Base-by-base conservation (phyloP, 2,329 filamentous ascomycete genomes). In the Byssochlamys sp. region DNA sequence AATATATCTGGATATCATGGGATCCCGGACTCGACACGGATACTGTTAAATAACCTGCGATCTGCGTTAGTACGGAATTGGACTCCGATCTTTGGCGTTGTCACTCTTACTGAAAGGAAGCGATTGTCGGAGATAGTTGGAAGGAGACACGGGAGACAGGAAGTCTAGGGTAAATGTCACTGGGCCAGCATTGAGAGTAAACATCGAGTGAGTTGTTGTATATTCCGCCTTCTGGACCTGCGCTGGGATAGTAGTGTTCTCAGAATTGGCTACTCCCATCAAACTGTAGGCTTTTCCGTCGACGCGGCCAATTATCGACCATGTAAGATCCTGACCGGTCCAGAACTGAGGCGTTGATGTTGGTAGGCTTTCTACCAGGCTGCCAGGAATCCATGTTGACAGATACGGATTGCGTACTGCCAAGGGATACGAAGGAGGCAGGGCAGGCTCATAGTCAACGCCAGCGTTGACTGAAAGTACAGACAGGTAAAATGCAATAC, bases 371-470 rank as follows among this genome's bases (percentile, higher is more conserved):
- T 70, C 60, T 6, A 72, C 67, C 52, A 70, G 67, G 57, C 72
- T 67, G 50, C 74, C 71, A 12, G 75, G 75, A 60, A 78, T 70
- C 76, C 76, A 78, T 63, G 71, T 64, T 54, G 73, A 76, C 14
- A 76, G 66, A 59, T 76, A 77, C 35, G 74, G 74, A 58, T 72
- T 76, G 39, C 71, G 70, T 14, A 77, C 75, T 9, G 75, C 75
- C 52, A 77, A 60, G 1, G 75, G 75, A 61, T 76, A 77, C 1
- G 75, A 76, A 4, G 75, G 75, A 7, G 75, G 74, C 26, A 67
- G 59, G 4, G 70, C 64, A 25, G 70, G 69, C 11, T 61, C 59
- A 58, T 70, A 56, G 26, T 52, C 35, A 14, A 39, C 26, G 35
- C 24, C 39, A 9, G 55, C 55, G 26, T 39, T 39, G 27, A 33